A percentile compares a stretch with the other conserved stretches of the same genome.
phyloP scores from a whole-genome alignment of 495 filamentous ascomycete genomes.

The Recurvomyces mirabilis region DNA sequence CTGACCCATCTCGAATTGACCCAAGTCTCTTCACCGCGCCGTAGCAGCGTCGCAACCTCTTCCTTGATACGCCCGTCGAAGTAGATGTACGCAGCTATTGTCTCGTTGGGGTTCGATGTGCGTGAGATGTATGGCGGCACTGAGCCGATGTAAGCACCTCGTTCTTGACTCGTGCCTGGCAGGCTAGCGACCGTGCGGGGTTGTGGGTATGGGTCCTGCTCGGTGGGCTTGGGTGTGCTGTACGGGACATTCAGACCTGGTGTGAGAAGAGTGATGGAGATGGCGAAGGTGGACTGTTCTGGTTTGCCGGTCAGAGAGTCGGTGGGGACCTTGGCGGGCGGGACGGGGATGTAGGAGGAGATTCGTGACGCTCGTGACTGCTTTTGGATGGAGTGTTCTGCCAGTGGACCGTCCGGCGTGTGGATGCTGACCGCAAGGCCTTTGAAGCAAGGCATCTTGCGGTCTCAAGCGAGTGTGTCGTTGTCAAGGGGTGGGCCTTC shows the following conservation, averaged over 20 bases:
- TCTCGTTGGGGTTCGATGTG: constrained; percentile 84
- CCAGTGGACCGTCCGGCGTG: constrained; percentile 73
- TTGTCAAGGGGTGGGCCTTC: no score
- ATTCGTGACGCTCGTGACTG: constrained; percentile 84
- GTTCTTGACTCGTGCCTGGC: constrained; percentile 44
- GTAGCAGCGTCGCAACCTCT: constrained; percentile 86
- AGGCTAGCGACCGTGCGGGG: constrained; percentile 67
- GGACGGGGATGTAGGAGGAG: constrained; percentile 92
- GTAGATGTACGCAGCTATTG: constrained; percentile 96
- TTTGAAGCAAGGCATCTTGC: constrained; percentile 88
- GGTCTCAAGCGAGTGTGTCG: no score
- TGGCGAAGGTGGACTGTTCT: constrained; percentile 86
- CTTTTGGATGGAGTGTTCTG: constrained; percentile 89
- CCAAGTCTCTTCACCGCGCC: constrained; percentile 96
- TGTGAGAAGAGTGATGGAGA: constrained; percentile 91
- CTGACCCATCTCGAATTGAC: constrained; percentile 98
- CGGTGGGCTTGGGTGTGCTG: constrained; percentile 64
- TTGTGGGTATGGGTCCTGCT: constrained; percentile 60
- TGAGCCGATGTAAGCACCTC: constrained; percentile 43
- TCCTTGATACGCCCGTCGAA: constrained; percentile 94
- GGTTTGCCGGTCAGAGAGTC: constrained; percentile 57
- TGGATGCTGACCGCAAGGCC: constrained; percentile 95
- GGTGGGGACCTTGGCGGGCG: constrained; percentile 64
- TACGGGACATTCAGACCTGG: constrained; percentile 81
- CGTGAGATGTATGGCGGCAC: constrained; percentile 81